These are phyloP conservation scores for Triadica sebifera DNA, from an alignment of 345 rosid genomes.

Conservation along the genomic window DNA sequence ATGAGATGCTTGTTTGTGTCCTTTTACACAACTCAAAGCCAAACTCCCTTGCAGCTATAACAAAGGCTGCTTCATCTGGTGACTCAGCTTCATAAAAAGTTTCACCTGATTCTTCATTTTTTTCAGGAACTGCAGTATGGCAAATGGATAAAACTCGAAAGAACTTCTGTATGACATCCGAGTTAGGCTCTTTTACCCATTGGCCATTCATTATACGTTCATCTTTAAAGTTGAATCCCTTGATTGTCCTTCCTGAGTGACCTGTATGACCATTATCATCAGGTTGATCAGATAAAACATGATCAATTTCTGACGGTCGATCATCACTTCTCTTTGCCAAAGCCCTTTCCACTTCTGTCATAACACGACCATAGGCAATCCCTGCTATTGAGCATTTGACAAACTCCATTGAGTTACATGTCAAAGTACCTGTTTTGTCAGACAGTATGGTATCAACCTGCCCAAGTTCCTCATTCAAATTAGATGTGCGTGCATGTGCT, in stretches of 20 bases:
- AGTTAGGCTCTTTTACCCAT: conserved; percentile 57
- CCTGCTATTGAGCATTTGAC: conserved; percentile 86
- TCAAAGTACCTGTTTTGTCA: conserved; percentile 93
- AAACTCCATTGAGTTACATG: conserved; percentile 96
- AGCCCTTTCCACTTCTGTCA: conserved; percentile 78
- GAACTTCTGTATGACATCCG: conserved; percentile 48
- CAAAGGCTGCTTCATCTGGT: conserved; percentile 86
- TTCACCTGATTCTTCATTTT: conserved; percentile 34
- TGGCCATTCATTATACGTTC: conserved; percentile 64
- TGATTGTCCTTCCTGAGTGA: conserved; percentile 36
- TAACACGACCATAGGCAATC: conserved; percentile 59
- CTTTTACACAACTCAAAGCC: conserved; percentile 72
- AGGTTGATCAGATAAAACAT: conserved; percentile 17
- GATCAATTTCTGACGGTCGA: conserved; percentile 28
- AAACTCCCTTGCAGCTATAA: conserved; percentile 72
- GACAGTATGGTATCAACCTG: conserved; percentile 79
- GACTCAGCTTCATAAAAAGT: conserved; percentile 85
- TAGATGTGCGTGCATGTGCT: conserved; percentile 83
- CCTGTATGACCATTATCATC: conserved; percentile 9
- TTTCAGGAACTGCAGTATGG: conserved; percentile 76
- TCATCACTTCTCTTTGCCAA: conserved; percentile 40
- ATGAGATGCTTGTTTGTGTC: conserved; percentile 52
- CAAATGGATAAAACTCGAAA: conserved; percentile 70
- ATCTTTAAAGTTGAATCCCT: conserved; percentile 85
- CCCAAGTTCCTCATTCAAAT: conserved; percentile 94